phyloP scores from a whole-genome alignment of 305 asterid species.

The Fraxinus angustifolia region DNA sequence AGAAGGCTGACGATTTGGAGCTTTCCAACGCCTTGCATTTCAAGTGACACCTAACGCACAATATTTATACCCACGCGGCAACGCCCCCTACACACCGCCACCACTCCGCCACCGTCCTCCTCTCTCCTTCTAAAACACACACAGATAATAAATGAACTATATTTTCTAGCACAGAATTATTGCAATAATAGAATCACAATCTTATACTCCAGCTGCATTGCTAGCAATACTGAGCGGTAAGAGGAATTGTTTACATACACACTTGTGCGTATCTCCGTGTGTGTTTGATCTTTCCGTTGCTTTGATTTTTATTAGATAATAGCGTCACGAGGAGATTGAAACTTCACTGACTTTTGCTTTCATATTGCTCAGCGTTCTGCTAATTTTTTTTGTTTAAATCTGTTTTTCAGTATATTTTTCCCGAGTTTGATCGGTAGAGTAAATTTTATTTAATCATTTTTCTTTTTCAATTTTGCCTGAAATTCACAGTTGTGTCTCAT shows the following conservation, averaged over 20 bases:
- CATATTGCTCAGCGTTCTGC: not conserved
- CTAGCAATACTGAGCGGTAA: not conserved
- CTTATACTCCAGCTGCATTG: slow-evolving; percentile 5
- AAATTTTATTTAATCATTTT: not conserved
- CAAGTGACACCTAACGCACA: slow-evolving; percentile 31
- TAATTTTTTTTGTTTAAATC: not conserved
- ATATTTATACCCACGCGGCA: slow-evolving; percentile 6
- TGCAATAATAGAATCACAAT: not conserved
- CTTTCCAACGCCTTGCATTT: slow-evolving; percentile 33
- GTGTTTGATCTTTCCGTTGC: not conserved
- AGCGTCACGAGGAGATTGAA: not conserved
- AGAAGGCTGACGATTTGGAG: slow-evolving; percentile 29
- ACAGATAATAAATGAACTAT: not conserved
- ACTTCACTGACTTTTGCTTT: not conserved
- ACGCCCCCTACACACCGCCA: not conserved
- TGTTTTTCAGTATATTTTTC: not conserved
- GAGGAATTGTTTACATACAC: not conserved
- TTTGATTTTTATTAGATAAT: not conserved
- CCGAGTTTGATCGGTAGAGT: not conserved
- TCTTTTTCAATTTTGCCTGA: not conserved
- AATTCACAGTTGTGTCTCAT: slow-evolving; percentile 22
- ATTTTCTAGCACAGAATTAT: not conserved
- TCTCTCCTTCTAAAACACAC: not conserved
- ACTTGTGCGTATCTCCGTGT: not conserved
- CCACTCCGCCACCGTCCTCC: slow-evolving; percentile 1